Evolutionary conservation across 2,329 filamentous ascomycete species (phyloP), one percentile per base, ranked within the genome.

Genomic region (Ascochyta clinopodiicola): DNA sequence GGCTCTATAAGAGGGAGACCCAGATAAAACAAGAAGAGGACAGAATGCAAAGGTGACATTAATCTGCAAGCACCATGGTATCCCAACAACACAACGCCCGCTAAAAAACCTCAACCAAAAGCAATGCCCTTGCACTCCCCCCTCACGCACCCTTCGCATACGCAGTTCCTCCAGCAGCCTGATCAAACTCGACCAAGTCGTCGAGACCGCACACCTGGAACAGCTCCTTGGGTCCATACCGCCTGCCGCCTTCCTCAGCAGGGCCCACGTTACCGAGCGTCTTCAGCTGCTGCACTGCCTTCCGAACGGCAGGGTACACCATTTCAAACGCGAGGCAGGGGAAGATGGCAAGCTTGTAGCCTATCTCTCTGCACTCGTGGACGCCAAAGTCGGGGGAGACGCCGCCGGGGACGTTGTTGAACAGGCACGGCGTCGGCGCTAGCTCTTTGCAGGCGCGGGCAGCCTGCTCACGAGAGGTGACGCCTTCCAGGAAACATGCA

Each of bases 321-420:
- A 70, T 64, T 54, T 73, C 70, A 4, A 73, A 60, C 1, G 61
- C 66, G 43, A 73, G 24, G 6, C 57, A 59, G 4, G 84, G 83
- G 64, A 83, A 85, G 51, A 88, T 87, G 42, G 86, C 82, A 52
- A 88, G 78, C 55, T 79, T 78, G 70, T 84, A 88, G 0, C 85
- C 86, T 63, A 86, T 77, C 36, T 81, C 75, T 56, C 77, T 77
- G 7, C 84, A 84, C 61, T 87, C 81, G 0, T 79, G 70, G 2
- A 79, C 80, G 1, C 78, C 80, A 46, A 84, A 81, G 24, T 81
- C 75, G 0, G 85, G 85, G 22, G 82, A 84, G 22, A 80, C 79
- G 2, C 84, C 84, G 24, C 81, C 80, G 56, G 82, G 80, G 0
- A 88, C 85, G 59, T 82, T 83, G 64, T 88, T 87, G 46, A 85